Percentiles rank a stretch among this genome's conserved stretches.
Evolutionary conservation across 352 stramenopile species (phyloP).

Genomic region (Phytophthora idaei): DNA sequence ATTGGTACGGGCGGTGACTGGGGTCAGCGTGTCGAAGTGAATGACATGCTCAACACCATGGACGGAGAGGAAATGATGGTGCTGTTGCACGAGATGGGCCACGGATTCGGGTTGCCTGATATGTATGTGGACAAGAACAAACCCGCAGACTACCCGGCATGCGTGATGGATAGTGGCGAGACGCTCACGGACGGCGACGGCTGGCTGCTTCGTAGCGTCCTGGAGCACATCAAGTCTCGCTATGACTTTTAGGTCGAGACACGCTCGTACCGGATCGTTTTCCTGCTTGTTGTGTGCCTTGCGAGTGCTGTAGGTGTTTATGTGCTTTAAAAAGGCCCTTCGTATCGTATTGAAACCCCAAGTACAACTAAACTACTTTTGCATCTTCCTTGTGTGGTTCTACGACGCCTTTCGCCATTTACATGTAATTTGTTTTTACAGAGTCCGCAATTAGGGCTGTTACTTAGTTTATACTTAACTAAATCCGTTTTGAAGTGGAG

Average conservation of each 20-base stretch:
- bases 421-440: too few relatives aligned
- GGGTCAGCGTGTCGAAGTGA: constrained; percentile 48
- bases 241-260: constrained; percentile 12
- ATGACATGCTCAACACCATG: constrained; percentile 40
- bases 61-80: constrained; percentile 36
- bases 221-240: constrained; percentile 29
- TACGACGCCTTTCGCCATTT: too few relatives aligned
- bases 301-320: not conserved
- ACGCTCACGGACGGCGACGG: constrained; percentile 24
- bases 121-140: constrained; percentile 35
- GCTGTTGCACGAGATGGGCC: constrained; percentile 50
- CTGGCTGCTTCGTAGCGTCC: constrained; percentile 24
- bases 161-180: constrained; percentile 23
- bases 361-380: too few relatives aligned
- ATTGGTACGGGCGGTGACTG: constrained; percentile 42
- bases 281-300: not conserved
- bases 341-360: not conserved
- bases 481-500: too few relatives aligned
- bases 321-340: not conserved
- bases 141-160: constrained; percentile 17
- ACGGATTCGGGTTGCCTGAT: constrained; percentile 43
- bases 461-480: too few relatives aligned
- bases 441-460: too few relatives aligned
- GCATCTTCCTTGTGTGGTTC: too few relatives aligned
- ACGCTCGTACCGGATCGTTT: too few relatives aligned